These are phyloP conservation scores for Anacardium occidentale DNA, from an alignment of 345 rosid genomes.

Conservation along the genomic window DNA sequence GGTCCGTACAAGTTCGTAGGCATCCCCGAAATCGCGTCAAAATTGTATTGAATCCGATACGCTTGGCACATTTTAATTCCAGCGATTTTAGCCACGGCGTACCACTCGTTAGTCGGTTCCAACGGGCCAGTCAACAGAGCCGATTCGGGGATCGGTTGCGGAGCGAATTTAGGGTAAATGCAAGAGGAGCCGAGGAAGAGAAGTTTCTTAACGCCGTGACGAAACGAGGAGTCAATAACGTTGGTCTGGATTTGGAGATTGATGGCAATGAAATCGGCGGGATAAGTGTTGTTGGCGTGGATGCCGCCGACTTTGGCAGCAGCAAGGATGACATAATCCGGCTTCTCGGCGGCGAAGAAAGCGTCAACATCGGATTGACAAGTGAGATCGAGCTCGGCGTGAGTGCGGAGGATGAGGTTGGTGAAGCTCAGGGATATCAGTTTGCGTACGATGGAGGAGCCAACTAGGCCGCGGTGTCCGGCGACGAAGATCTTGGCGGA, in stretches of 20 bases:
- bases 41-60: constrained; percentile 65
- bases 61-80: constrained; percentile 99
- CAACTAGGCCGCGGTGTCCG: constrained; percentile 93
- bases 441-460: constrained; percentile 83
- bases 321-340: constrained; percentile 67
- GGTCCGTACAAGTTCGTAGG: constrained; percentile 95
- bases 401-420: constrained; percentile 67
- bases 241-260: constrained; percentile 97
- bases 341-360: constrained; percentile 68
- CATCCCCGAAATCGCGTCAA: constrained; percentile 91
- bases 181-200: constrained; percentile 94
- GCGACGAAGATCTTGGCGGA: constrained; percentile 89
- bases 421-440: constrained; percentile 57
- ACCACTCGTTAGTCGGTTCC: constrained; percentile 98
- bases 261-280: constrained; percentile 88
- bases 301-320: constrained; percentile 99
- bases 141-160: constrained; percentile 82
- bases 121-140: constrained; percentile 80
- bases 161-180: constrained; percentile 89
- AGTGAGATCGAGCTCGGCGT: constrained; percentile 81
- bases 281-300: constrained; percentile 94
- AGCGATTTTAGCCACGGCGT: constrained; percentile 83
- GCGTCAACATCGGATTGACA: constrained; percentile 73
- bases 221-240: constrained; percentile 74
- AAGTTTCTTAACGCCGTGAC: constrained; percentile 64